Evolutionary conservation across 2,329 filamentous ascomycete genomes (phyloP).

Genomic region (Pseudocercospora fijiensis): DNA sequence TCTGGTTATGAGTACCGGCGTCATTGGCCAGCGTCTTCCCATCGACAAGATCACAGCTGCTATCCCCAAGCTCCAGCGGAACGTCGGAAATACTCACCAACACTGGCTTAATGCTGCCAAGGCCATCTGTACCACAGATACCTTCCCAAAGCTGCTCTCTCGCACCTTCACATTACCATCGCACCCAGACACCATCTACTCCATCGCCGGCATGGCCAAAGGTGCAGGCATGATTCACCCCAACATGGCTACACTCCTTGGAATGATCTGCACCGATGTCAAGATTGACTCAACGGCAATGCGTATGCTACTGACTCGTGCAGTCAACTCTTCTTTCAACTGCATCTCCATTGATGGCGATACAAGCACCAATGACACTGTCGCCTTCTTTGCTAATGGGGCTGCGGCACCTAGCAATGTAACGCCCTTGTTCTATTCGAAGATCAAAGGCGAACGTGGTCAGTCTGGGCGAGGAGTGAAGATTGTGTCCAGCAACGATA

Average conservation of each 20-base stretch:
- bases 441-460: neutral
- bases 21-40: slow-evolving; percentile 91
- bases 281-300: slow-evolving; percentile 70
- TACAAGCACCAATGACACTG: slow-evolving; percentile 95
- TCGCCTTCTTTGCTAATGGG: slow-evolving; percentile 92
- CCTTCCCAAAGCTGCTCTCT: slow-evolving; percentile 93
- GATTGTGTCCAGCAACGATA: neutral
- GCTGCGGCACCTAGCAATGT: slow-evolving; percentile 56
- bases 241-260: slow-evolving; percentile 95
- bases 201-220: slow-evolving; percentile 92
- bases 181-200: slow-evolving; percentile 71
- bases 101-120: slow-evolving; percentile 84
- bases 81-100: slow-evolving; percentile 71
- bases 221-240: slow-evolving; percentile 99
- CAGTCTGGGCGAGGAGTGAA: too few species aligned
- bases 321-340: slow-evolving; percentile 87
- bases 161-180: slow-evolving; percentile 80
- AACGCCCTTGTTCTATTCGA: slow-evolving; percentile 7
- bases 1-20: slow-evolving; percentile 77
- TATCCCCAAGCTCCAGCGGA: slow-evolving; percentile 72
- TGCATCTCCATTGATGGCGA: slow-evolving; percentile 96
- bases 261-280: slow-evolving; percentile 87
- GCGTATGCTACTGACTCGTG: slow-evolving; percentile 66
- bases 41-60: slow-evolving; percentile 85
- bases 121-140: slow-evolving; percentile 97